phyloP scores from a whole-genome alignment of 495 filamentous ascomycete species.

The Jackrogersella multiformis region DNA sequence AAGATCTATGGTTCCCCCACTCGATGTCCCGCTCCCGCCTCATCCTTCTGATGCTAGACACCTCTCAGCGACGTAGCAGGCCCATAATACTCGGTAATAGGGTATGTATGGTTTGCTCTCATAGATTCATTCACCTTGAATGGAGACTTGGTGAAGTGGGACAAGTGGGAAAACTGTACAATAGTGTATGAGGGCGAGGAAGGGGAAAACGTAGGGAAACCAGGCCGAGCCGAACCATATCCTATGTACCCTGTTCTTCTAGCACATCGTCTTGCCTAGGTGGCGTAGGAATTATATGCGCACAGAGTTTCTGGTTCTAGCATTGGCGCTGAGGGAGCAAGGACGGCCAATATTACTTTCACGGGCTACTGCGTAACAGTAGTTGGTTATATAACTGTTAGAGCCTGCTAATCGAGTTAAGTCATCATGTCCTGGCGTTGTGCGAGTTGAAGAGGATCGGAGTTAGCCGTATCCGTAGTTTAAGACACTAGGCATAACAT shows the following conservation, averaged over 20 bases:
- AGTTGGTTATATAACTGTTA: conserved; percentile 2
- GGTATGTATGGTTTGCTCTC: background rate
- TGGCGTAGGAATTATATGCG: conserved; percentile 18
- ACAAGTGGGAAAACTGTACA: background rate
- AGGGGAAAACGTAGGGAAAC: background rate
- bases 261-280: conserved; percentile 7
- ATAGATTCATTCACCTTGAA: background rate
- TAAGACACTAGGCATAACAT: background rate
- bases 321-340: conserved; percentile 15
- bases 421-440: background rate
- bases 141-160: background rate
- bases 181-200: conserved; percentile 9
- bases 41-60: conserved; percentile 57
- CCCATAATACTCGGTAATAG: conserved; percentile 19
- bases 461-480: background rate
- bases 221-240: background rate
- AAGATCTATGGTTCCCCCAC: conserved; percentile 58
- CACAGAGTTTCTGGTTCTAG: conserved; percentile 18
- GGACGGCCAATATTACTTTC: conserved; percentile 16
- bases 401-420: conserved; percentile 13
- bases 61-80: conserved; percentile 30
- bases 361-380: background rate
- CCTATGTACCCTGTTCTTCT: conserved; percentile 13
- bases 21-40: conserved; percentile 53
- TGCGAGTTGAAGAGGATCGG: background rate